Conservation (phyloP, 768 basidiomycete genomes). For the Cubamyces lactineus region DNA sequence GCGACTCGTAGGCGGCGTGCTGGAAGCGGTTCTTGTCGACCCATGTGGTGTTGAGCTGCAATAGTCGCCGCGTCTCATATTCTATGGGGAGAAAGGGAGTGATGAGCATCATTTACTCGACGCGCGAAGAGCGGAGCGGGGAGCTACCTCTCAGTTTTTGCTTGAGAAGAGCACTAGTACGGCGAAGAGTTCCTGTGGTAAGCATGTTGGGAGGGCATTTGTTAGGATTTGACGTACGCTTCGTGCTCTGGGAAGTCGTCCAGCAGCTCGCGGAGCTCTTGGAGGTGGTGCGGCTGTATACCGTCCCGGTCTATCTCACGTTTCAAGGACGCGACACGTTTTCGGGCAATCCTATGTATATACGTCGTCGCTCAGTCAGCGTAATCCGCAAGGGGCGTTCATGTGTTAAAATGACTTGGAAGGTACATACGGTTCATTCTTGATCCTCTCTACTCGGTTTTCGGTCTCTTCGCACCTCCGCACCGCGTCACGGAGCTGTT, state of each 20-base stretch:
- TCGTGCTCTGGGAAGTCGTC: constrained; percentile 8
- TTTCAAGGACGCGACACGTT: neutral
- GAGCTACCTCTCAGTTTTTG: neutral
- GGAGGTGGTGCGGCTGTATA: constrained; percentile 3
- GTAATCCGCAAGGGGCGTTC: neutral
- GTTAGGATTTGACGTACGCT: neutral
- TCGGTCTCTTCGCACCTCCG: constrained; percentile 3
- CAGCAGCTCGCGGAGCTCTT: constrained; percentile 6
- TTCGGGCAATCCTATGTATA: neutral
- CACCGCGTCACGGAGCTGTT: constrained; percentile 7
- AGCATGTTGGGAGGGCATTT: neutral
- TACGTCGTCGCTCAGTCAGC: neutral
- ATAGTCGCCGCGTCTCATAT: constrained; percentile 5
- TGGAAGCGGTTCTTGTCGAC: neutral
- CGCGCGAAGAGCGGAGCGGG: neutral
- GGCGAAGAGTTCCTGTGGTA: neutral
- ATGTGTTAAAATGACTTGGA: too few relatives aligned
- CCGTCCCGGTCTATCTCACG: constrained; percentile 1
- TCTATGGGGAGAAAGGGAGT: neutral
- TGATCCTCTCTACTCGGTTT: neutral
- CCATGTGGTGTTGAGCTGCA: neutral
- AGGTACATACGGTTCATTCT: constrained; percentile 4
- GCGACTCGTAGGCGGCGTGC: too few relatives aligned
- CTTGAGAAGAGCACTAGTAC: neutral
- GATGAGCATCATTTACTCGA: neutral